These are phyloP conservation scores for Suhomyces faveliae DNA, from an alignment of 805 yeast genomes.

Conservation along the genomic window DNA sequence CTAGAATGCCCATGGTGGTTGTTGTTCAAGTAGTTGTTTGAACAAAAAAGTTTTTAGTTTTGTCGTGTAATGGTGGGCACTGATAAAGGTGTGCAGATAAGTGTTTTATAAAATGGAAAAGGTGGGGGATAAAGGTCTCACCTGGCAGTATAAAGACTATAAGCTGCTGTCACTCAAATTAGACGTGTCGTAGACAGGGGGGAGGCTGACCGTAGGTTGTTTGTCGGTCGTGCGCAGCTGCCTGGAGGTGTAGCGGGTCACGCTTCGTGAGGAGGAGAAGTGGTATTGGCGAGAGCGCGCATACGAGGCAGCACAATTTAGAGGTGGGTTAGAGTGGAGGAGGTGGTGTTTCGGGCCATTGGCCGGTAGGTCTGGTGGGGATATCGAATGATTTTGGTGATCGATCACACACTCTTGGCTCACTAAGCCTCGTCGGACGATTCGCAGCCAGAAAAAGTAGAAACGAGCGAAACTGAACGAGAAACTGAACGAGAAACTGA, in stretches of 20 bases:
- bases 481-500: too few species aligned
- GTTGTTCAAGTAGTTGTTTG: neutral
- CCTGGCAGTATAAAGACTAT: neutral
- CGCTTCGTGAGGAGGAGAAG: neutral
- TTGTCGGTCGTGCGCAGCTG: neutral
- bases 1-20: constrained; percentile 24
- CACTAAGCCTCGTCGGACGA: too few species aligned
- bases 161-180: neutral
- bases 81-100: neutral
- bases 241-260: neutral
- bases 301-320: too few species aligned
- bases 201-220: neutral
- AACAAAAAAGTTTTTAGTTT: neutral
- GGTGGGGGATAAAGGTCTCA: neutral
- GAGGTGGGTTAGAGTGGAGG: too few species aligned
- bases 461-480: too few species aligned
- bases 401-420: too few species aligned
- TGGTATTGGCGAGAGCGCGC: neutral
- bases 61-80: neutral
- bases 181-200: neutral
- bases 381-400: too few species aligned
- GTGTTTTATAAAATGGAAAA: neutral
- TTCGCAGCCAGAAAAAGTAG: too few species aligned
- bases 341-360: too few species aligned
- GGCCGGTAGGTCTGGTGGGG: too few species aligned